Evolutionary conservation across 305 asterid species (phyloP), one percentile per base, ranked within the genome.

Genomic region (Solanum aculeatissimum): DNA sequence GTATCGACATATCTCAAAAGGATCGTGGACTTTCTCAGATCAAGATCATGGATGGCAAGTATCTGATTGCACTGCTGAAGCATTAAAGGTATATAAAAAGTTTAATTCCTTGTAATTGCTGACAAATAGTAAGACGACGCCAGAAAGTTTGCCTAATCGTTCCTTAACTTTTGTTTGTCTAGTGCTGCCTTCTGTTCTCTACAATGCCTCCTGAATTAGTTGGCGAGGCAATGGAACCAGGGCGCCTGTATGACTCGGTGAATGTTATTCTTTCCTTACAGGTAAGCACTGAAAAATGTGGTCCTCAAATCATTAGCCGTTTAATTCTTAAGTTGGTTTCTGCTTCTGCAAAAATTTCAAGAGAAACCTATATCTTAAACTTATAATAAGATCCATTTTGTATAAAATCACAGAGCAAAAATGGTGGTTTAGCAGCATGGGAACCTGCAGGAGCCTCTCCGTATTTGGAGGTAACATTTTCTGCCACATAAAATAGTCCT

Each of bases 1-100:
- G 97, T 84, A 95, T 60, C 92, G 97, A 13, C 98, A 93, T 80
- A 91, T 90, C 60, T 91, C 98, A 3, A 95, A 93, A 85, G 98
- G 98, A 16, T 89, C 98, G 0, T 95, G 98, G 97, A 90, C 98
- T 0, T 95, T 93, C 86, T 90, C 97, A 2, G 95, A 92, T 79
- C 95, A 91, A 91, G 98, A 95, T 90, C 97, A 95, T 27, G 98
- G 97, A 23, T 95, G 98, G 98, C 95, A 91, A 89, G 95, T 91
- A 15, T 93, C 98, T 3, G 97, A 95, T 78, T 90, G 95, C 85
- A 95, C 98, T 1, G 98, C 98, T 12, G 99, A 96, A 91, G 97
- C 91, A 71, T 68, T 96, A 79, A 96, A 89, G 97, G 99, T 94
- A 86, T 40, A 19, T 82, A 1, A 3, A 6, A 47, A 35, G 6